Evolutionary conservation across 2,329 filamentous ascomycete species (phyloP).

Genomic region (Colletotrichum spaethianum): DNA sequence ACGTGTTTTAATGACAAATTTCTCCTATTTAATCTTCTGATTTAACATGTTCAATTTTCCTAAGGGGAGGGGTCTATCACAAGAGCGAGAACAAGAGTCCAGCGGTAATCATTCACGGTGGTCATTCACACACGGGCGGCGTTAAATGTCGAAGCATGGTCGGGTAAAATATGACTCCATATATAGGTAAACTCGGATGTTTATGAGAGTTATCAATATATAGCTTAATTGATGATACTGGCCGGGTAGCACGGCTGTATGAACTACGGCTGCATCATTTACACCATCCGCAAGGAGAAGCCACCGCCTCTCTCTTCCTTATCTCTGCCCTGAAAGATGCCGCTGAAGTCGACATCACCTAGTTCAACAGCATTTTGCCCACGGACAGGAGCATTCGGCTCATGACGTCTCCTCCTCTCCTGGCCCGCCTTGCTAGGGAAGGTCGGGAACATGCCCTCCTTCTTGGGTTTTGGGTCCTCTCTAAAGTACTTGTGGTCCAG

Average conservation of each 20-base stretch:
- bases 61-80: conserved; percentile 1
- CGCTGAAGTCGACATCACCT: conserved; percentile 75
- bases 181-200: conserved; percentile 34
- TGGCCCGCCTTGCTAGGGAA: conserved; percentile 96
- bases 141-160: conserved; percentile 37
- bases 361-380: conserved; percentile 75
- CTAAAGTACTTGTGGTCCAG: conserved; percentile 87
- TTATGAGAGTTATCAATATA: conserved; percentile 35
- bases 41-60: conserved; percentile 19
- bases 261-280: conserved; percentile 14
- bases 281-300: conserved; percentile 75
- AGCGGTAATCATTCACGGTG: conserved; percentile 38
- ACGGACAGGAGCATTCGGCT: conserved; percentile 86
- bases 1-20: conserved; percentile 16
- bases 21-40: conserved; percentile 26
- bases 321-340: conserved; percentile 78
- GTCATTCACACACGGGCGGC: conserved; percentile 32
- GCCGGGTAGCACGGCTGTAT: conserved; percentile 14
- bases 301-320: conserved; percentile 76
- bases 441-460: conserved; percentile 93
- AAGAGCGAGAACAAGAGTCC: conserved; percentile 26
- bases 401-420: conserved; percentile 81
- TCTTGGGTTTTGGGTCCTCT: conserved; percentile 92
- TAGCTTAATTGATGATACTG: conserved; percentile 38
- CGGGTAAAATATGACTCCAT: conserved; percentile 37